Evolutionary conservation across 805 yeast genomes (phyloP).

Genomic region (Barnettozyma pratensis): DNA sequence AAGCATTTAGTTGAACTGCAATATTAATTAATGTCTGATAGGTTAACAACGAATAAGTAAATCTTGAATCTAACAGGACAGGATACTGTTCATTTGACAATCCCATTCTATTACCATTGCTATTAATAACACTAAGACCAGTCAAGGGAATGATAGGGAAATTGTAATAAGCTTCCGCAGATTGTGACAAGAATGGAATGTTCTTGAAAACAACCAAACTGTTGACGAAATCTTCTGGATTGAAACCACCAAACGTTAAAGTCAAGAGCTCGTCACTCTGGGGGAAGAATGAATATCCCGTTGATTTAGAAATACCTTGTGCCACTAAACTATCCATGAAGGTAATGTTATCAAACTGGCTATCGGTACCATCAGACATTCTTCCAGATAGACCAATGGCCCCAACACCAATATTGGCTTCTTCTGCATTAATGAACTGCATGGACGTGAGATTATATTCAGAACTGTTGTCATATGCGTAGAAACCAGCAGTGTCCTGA

Average conservation of each 20-base stretch:
- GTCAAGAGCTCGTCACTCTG: conserved; percentile 24
- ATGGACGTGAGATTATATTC: conserved; percentile 20
- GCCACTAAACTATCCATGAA: conserved; percentile 32
- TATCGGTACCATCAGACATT: conserved; percentile 4
- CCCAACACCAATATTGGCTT: conserved; percentile 35
- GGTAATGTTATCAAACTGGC: conserved; percentile 1
- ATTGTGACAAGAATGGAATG: conserved; percentile 34
- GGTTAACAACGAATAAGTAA: conserved; percentile 47
- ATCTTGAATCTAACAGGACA: conserved; percentile 54
- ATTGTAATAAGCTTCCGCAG: conserved; percentile 23
- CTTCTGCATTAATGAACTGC: conserved; percentile 34
- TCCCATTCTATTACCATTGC: conserved; percentile 28
- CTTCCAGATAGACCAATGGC: conserved; percentile 42
- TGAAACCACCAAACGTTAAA: conserved; percentile 56
- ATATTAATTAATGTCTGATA: conserved; percentile 49
- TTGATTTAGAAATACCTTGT: conserved; percentile 28
- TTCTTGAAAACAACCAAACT: conserved; percentile 44
- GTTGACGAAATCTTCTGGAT: conserved; percentile 40
- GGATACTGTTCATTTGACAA: conserved; percentile 28
- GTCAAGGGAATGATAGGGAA: conserved; percentile 45
- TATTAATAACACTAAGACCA: conserved; percentile 36
- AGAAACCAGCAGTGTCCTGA: conserved; percentile 9
- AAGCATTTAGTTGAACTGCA: conserved; percentile 68
- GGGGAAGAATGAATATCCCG: conserved; percentile 40
- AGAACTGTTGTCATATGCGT: neutral